Base-by-base conservation (phyloP, 2,329 filamentous ascomycete genomes). In the Pseudopithomyces maydicus region DNA sequence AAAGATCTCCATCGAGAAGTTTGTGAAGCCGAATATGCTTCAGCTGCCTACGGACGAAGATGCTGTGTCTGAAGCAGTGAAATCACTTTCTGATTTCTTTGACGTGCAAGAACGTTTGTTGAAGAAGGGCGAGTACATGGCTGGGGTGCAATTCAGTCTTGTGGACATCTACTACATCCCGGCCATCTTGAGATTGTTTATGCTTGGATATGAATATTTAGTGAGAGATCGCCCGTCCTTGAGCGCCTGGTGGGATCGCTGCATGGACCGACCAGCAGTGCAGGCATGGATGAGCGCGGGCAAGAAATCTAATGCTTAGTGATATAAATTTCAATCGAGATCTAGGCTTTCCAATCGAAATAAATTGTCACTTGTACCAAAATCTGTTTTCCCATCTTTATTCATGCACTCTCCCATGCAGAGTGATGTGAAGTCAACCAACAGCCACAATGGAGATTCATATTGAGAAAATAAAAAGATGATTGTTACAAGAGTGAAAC, bases 111-210 rank as follows among this genome's bases (percentile, higher is more conserved):
- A 81, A 62, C 54, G 65, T 44, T 64, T 77, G 29, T 68, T 81
- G 55, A 69, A 74, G n/a, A 26, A 75, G 2, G 73, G 67, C 32
- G 68, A 76, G 15, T 81, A 79, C 65, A 80, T 81, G 78, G 79
- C 78, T 43, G 80, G 80, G 52, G 65, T 75, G 4, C 55, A 73
- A 11, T 82, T 80, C 59, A 78, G 75, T 32, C 74, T 82, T 12
- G 66, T 70, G 38, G 80, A 82, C 66, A 79, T 82, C 60, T 79
- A 78, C 70, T 82, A 82, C 59, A 78, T 82, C 63, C 79, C 79
- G 5, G 59, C 79, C 57, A 71, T 81, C 15, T 73, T 74, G 54
- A 77, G 77, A 59, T 73, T 81, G 56, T 76, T 80, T 56, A 75
- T 42, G 26, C 54, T 46, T 43, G 62, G 62, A 7, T 57, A 61